Conservation (phyloP, 805 yeast species). For the Hanseniaspora occidentalis region DNA sequence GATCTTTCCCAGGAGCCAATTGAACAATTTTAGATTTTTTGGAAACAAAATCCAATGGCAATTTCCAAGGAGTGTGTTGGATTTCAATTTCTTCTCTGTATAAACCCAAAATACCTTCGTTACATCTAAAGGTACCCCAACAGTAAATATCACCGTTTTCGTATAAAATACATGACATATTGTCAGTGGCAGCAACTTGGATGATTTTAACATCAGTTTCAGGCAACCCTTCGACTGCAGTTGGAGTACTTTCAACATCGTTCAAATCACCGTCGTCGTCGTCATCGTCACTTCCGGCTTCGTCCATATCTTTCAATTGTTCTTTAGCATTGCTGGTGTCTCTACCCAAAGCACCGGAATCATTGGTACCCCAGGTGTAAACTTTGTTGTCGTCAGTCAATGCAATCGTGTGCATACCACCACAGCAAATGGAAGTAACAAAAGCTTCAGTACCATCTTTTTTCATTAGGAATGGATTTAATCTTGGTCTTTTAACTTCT, state of each 20-base stretch:
- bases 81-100: constrained; percentile 51
- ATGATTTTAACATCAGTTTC: constrained; percentile 42
- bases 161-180: constrained; percentile 67
- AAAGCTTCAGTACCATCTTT: constrained; percentile 30
- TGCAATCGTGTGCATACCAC: constrained; percentile 91
- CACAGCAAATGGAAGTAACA: constrained; percentile 80
- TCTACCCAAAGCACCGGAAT: constrained; percentile 83
- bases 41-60: constrained; percentile 26
- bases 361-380: constrained; percentile 99
- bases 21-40: constrained; percentile 61
- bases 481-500: constrained; percentile 91
- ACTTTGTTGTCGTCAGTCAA: constrained; percentile 60
- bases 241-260: constrained; percentile 83
- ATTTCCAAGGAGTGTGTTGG: constrained; percentile 57
- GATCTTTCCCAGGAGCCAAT: constrained; percentile 89
- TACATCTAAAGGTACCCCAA: constrained; percentile 95
- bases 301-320: constrained; percentile 55
- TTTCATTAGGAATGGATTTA: constrained; percentile 60
- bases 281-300: constrained; percentile 41
- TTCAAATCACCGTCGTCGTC: constrained; percentile 79
- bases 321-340: constrained; percentile 57
- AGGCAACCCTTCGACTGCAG: constrained; percentile 56
- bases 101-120: constrained; percentile 77
- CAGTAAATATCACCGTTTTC: constrained; percentile 84
- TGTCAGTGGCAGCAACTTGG: constrained; percentile 85